These are phyloP conservation scores for Phytophthora pinifolia DNA, from an alignment of 352 stramenopile genomes.

Conservation along the genomic window DNA sequence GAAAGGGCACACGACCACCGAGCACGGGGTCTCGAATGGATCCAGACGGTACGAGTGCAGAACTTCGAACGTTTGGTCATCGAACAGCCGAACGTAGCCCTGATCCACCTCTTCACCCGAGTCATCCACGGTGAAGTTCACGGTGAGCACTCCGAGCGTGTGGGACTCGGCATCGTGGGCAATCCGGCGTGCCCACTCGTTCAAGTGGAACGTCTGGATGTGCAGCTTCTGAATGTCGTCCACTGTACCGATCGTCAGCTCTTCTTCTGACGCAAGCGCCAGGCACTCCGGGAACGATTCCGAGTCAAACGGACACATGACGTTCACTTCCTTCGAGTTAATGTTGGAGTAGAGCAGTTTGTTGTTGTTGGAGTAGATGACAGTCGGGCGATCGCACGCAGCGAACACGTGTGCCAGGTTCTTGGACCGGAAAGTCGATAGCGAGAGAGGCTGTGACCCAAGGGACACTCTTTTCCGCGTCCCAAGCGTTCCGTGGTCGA, in stretches of 20 bases:
- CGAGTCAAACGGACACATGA: conserved; percentile 93
- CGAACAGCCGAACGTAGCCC: conserved; percentile 93
- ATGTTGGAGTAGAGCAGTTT: conserved; percentile 98
- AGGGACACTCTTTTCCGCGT: conserved; percentile 95
- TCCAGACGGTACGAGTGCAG: conserved; percentile 87
- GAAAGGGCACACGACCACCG: conserved; percentile 80
- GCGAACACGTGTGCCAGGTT: conserved; percentile 96
- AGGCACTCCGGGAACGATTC: conserved; percentile 94
- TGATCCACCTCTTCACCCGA: conserved; percentile 86
- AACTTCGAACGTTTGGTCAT: conserved; percentile 97
- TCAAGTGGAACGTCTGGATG: conserved; percentile 95
- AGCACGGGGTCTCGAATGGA: conserved; percentile 87
- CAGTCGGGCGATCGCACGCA: conserved; percentile 95
- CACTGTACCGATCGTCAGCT: conserved; percentile 96
- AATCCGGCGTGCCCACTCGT: conserved; percentile 93
- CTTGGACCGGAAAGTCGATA: conserved; percentile 92
- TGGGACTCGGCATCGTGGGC: conserved; percentile 81
- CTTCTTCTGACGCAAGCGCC: conserved; percentile 94
- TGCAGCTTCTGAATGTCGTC: conserved; percentile 99
- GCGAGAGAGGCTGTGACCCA: conserved; percentile 92
- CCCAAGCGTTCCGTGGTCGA: conserved; percentile 42
- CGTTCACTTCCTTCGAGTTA: conserved; percentile 91
- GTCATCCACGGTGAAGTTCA: conserved; percentile 83
- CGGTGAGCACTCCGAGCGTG: conserved; percentile 80
- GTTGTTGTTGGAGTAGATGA: conserved; percentile 96